These are phyloP conservation scores for Penicillium argentinense DNA, from an alignment of 495 filamentous ascomycete genomes.

Conservation along the genomic window DNA sequence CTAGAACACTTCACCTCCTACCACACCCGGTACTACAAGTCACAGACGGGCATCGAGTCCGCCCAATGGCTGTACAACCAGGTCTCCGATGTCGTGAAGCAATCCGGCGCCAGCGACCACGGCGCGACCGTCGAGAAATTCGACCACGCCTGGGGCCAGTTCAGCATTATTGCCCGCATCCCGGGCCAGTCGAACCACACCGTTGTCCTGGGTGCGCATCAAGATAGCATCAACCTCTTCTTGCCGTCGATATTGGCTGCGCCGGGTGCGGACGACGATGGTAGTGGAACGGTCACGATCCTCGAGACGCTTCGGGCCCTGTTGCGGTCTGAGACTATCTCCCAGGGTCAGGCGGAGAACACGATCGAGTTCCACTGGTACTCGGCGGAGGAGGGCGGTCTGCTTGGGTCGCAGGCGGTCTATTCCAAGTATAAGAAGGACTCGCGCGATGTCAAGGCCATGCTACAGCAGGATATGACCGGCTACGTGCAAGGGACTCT, in stretches of 20 bases:
- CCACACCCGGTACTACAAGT: conserved; percentile 90
- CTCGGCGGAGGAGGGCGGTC: conserved; percentile 85
- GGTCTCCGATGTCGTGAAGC: conserved; percentile 68
- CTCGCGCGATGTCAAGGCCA: conserved; percentile 80
- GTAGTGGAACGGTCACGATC: conserved; percentile 76
- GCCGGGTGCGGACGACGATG: conserved; percentile 75
- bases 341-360: conserved; percentile 59
- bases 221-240: conserved; percentile 88
- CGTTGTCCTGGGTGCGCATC: conserved; percentile 72
- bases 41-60: conserved; percentile 78
- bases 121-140: conserved; percentile 74
- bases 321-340: conserved; percentile 53
- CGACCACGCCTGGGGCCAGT: conserved; percentile 83
- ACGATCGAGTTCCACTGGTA: conserved; percentile 98
- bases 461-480: conserved; percentile 99
- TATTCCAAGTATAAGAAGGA: conserved; percentile 80
- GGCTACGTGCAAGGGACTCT: conserved; percentile 83
- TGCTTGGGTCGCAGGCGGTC: conserved; percentile 83
- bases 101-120: conserved; percentile 65
- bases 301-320: conserved; percentile 68
- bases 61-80: conserved; percentile 82
- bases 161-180: conserved; percentile 88
- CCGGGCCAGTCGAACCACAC: conserved; percentile 85
- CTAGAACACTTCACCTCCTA: conserved; percentile 77
- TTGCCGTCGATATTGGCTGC: conserved; percentile 78